phyloP scores from a whole-genome alignment of 345 rosid genomes.

The Populus tremula region DNA sequence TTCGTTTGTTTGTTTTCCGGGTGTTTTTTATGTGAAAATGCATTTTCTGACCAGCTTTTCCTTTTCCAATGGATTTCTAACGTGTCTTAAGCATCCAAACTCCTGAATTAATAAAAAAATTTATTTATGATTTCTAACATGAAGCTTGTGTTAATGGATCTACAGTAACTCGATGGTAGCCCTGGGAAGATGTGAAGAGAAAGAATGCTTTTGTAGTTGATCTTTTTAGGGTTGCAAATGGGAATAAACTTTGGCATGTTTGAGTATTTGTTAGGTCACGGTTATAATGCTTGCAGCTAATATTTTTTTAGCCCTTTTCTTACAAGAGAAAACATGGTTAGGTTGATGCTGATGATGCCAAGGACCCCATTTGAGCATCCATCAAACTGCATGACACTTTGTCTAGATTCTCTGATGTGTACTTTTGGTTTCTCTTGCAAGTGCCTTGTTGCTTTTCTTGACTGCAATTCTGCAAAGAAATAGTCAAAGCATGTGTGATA shows the following conservation, averaged over 20 bases:
- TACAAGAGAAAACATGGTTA: background rate
- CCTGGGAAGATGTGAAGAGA: background rate
- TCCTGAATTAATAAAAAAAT: too few species aligned
- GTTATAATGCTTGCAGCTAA: constrained; percentile 8
- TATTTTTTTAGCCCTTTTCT: constrained; percentile 1
- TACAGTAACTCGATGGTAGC: background rate
- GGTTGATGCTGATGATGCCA: constrained; percentile 12
- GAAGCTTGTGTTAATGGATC: background rate
- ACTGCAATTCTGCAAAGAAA: background rate
- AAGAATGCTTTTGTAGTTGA: background rate
- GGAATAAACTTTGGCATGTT: background rate
- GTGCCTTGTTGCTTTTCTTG: background rate
- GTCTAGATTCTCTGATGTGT: background rate
- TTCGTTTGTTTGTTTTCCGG: background rate
- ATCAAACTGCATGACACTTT: background rate
- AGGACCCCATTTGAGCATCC: constrained; percentile 18
- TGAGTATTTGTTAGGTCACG: constrained; percentile 9
- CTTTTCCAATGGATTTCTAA: too few species aligned
- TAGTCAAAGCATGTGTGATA: background rate
- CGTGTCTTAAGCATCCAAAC: too few species aligned
- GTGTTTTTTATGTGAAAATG: too few species aligned
- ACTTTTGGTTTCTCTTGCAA: background rate
- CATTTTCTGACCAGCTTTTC: too few species aligned
- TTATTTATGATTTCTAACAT: background rate
- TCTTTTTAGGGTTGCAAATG: background rate